Evolutionary conservation across 2,329 filamentous ascomycete species (phyloP), one percentile per base, ranked within the genome.

Genomic region (Daldinia eschscholtzii): DNA sequence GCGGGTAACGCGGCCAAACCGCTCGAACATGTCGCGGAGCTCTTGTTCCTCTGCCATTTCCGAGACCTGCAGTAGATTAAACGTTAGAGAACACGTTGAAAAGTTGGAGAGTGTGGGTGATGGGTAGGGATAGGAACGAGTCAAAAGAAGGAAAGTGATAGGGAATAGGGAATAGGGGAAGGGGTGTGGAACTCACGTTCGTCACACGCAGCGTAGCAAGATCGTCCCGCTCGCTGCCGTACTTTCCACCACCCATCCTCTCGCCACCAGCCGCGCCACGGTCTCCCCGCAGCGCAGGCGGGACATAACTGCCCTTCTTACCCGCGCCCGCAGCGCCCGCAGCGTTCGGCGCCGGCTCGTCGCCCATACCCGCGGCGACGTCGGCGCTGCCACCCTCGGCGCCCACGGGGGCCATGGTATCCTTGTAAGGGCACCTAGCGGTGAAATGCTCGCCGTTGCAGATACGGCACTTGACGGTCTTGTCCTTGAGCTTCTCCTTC

Each of bases 381-480:
- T 91, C 89, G 70, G 82, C 86, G 35, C 79, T 79, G 53, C 76
- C 79, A 55, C 79, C 80, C 63, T 82, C 84, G 80, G 90, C 89
- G 73, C 90, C 90, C 69, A 94, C 89, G 41, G 93, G 96, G 39
- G 95, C 94, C 94, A 99, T 98, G 76, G 95, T 99, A 81, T 98
- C 96, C 87, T 98, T 99, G 91, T 97, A 99, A 39, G 96, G 96
- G 89, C 96, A 99, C 81, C 96, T 92, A 75, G 95, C 95, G 46
- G 96, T 99, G 87, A 98, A 99, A 89, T 99, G 96, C 87, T 99
- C 96, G 80, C 95, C 96, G 80, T 91, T 93, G 86, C 96, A 99
- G 81, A 99, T 98, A 88, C 96, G 92, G 84, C 96, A 99, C 89
- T 98, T 98, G 87, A 99, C 97, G 86, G 98, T 97, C 89, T 98